Evolutionary conservation across 2,329 filamentous ascomycete genomes (phyloP), one percentile per base, ranked within the genome.

Genomic region (Arachnomyces sp.): DNA sequence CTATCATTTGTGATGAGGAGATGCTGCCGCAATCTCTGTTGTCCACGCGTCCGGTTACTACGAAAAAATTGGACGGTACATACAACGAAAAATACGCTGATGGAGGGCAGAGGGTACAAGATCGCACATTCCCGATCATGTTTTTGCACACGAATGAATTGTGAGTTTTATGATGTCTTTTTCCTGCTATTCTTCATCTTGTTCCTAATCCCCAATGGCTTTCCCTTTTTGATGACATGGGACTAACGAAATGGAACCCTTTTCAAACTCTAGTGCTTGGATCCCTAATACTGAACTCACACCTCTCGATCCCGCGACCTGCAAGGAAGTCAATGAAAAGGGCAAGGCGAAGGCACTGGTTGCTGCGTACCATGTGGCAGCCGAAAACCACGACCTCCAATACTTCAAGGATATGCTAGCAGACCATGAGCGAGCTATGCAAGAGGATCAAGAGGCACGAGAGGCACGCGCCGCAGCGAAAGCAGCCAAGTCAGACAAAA

Each of bases 111-210:
- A 84, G 88, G 50, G 80, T 77, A 31, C 78, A 82, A 46, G 88
- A 95, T 63, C 78, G 90, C 48, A 88, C 84, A 21, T 96, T 88
- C 60, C 86, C 90, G 4, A 81, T 96, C 57, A 95, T 96, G 90
- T 96, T 95, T 61, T 70, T 96, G 37, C 74, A 79, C 48, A 95
- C 89, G 29, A 95, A 96, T 56, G 90, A 96, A 73, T 96, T 98
- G 92, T 98, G 69, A 78, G 90, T 79, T 8, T 8, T 31, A 33
- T 29, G 45, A 3, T 21, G 3, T 12, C 13, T 33, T 42, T 46
- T 41, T 11, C 4, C 11, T 17, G 11, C 4, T 17, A 11, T 17
- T 33, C 31, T 14, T 11, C 11, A 7, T 14, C 31, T 14, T 11
- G 31, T 4, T 11, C 11, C n/a, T n/a, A n/a, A n/a, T n/a, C n/a